Percentiles rank a stretch among this genome's conserved stretches.
phyloP scores from a whole-genome alignment of 768 basidiomycete species.

The Royoungia palumana region DNA sequence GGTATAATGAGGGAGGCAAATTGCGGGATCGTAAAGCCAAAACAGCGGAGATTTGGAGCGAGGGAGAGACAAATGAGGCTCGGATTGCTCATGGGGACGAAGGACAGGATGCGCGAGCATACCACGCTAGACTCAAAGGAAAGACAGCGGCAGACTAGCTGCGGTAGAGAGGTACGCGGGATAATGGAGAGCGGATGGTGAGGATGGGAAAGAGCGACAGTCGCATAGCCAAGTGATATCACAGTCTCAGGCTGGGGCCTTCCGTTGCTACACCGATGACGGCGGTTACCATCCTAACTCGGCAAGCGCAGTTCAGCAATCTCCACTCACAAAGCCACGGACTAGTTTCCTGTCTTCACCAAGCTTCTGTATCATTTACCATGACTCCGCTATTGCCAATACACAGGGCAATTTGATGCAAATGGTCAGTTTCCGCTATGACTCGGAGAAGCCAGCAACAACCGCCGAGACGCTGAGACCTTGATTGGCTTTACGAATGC shows the following conservation, averaged over 20 bases:
- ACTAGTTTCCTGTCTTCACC: background rate
- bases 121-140: slow-evolving; percentile 28
- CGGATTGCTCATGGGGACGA: slow-evolving; percentile 35
- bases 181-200: slow-evolving; percentile 8
- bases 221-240: slow-evolving; percentile 7
- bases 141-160: slow-evolving; percentile 45
- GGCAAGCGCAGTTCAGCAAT: background rate
- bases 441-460: too few relatives aligned
- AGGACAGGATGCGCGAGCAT: slow-evolving; percentile 32
- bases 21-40: slow-evolving; percentile 46
- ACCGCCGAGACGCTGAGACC: too few relatives aligned
- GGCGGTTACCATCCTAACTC: slow-evolving; percentile 18
- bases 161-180: slow-evolving; percentile 26
- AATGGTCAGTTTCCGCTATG: too few relatives aligned
- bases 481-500: too few relatives aligned
- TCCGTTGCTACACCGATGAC: slow-evolving; percentile 19
- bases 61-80: slow-evolving; percentile 64
- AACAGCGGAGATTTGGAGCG: slow-evolving; percentile 69
- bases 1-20: slow-evolving; percentile 56
- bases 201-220: slow-evolving; percentile 26
- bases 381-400: too few relatives aligned
- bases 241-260: background rate
- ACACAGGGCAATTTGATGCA: background rate
- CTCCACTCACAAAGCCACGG: background rate
- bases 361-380: background rate